Base-by-base conservation (phyloP, 306 rosid genomes). In the Fragaria nilgerrensis region DNA sequence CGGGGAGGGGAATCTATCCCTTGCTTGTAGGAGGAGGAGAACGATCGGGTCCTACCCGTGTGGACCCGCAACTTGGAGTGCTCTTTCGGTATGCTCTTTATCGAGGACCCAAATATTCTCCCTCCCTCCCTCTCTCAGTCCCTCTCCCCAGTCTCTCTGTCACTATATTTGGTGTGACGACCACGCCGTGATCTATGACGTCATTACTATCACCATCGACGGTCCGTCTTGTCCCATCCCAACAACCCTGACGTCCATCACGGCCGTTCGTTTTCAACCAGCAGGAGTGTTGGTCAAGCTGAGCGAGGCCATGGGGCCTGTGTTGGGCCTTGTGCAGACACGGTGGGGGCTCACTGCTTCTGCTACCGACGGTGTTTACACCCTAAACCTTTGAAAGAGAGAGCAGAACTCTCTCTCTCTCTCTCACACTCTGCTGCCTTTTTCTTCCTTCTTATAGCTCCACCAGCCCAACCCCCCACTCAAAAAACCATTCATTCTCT, bases 21-120 rank as follows among this genome's bases (percentile, higher is more conserved):
- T 96, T 92, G 94, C 97, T 92, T 96, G 97, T 82, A 14, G 89
- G 86, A 82, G 91, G 87, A 82, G 83, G 93, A 90, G 96, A 75
- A 55, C 48, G 86, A 83, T 82, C 72, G 88, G 96, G 83, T 82
- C 82, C 92, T 88, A 82, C 78, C 0, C 22, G 9, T 22, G 20
- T 73, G 73, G 88, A 91, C 78, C 92, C 87, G 23, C 82, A 41
- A 77, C 78, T 81, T 74, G 77, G 97, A 84, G 97, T 90, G 95
- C 83, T 89, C 93, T 90, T 88, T 88, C 82, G 96, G 90, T 85
- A 89, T 85, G 87, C 85, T 81, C 97, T 92, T 96, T 92, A 84
- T 87, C 97, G 96, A 84, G 77, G 85, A 86, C 93, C 96, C 89
- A 96, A 96, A 95, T 91, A 96, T 96, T 95, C 90, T 82, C 12